Conservation (phyloP, 192 early-diverging fungal genomes). For the Rhizophagus prolifer region DNA sequence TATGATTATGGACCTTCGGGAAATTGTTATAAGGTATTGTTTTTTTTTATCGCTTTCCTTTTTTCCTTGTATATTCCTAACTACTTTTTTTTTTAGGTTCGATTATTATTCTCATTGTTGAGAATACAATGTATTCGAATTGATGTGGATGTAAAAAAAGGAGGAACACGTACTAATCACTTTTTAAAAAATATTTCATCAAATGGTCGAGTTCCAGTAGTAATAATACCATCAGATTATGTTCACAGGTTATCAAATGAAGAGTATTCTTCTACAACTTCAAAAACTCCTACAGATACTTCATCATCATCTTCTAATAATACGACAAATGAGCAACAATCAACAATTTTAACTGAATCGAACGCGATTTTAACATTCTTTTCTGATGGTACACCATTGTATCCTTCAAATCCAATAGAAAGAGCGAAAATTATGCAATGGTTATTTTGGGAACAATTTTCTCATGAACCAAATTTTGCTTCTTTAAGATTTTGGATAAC, state of each 20-base stretch:
- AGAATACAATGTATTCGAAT: slow-evolving; percentile 13
- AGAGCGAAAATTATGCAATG: slow-evolving; percentile 21
- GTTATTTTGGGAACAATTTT: slow-evolving; percentile 29
- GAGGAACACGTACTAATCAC: not conserved
- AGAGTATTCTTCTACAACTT: not conserved
- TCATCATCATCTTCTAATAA: too few species aligned
- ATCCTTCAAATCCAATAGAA: slow-evolving; percentile 19
- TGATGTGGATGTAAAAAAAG: slow-evolving; percentile 14
- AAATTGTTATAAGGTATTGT: slow-evolving; percentile 24
- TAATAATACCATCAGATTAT: slow-evolving; percentile 15
- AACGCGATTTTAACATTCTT: slow-evolving; percentile 22
- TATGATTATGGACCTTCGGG: slow-evolving; percentile 13
- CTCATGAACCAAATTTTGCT: slow-evolving; percentile 10
- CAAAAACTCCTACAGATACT: not conserved
- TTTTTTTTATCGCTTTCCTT: not conserved
- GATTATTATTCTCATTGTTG: slow-evolving; percentile 22
- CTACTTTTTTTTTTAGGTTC: not conserved
- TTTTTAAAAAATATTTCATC: slow-evolving; percentile 10
- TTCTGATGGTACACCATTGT: not conserved
- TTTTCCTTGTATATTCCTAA: not conserved
- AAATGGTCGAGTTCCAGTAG: slow-evolving; percentile 6
- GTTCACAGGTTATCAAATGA: not conserved
- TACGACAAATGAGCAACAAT: not conserved
- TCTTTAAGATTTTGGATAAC: slow-evolving; percentile 20
- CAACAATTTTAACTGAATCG: slow-evolving; percentile 13